These are phyloP conservation scores for Coemansia sp. DNA, from an alignment of 192 early-diverging fungal species.

Conservation along the genomic window DNA sequence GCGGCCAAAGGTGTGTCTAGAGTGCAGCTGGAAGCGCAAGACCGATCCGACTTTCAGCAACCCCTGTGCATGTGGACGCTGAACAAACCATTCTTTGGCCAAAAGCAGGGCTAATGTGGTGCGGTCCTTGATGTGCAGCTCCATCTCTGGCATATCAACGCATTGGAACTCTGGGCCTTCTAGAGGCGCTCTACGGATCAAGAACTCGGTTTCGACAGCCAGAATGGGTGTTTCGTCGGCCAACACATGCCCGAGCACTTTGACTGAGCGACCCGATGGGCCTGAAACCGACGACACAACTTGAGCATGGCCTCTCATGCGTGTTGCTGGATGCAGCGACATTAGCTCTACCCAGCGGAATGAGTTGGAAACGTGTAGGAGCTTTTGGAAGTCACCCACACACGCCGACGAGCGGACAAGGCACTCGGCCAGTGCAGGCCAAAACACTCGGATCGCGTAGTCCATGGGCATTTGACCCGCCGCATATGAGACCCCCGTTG, in stretches of 20 bases:
- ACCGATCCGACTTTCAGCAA: constrained; percentile 22
- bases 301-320: constrained; percentile 67
- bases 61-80: constrained; percentile 5
- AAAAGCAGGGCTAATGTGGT: constrained; percentile 77
- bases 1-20: constrained; percentile 56
- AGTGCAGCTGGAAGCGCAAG: constrained; percentile 76
- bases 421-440: constrained; percentile 83
- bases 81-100: constrained; percentile 76
- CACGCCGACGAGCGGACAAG: constrained; percentile 84
- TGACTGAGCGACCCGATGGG: constrained; percentile 79
- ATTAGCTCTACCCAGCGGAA: constrained; percentile 70
- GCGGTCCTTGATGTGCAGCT: constrained; percentile 59
- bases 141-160: constrained; percentile 68
- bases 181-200: constrained; percentile 66
- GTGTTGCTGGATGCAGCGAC: constrained; percentile 61
- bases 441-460: constrained; percentile 88
- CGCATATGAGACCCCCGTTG: background rate
- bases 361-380: constrained; percentile 89
- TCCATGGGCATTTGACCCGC: constrained; percentile 68
- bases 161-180: constrained; percentile 72
- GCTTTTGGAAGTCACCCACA: constrained; percentile 79
- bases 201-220: constrained; percentile 76
- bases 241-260: constrained; percentile 70
- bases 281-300: constrained; percentile 76
- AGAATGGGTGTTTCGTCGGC: constrained; percentile 61